These are phyloP conservation scores for Alternaria consortialis DNA, from an alignment of 2,329 filamentous ascomycete genomes.

Conservation along the genomic window DNA sequence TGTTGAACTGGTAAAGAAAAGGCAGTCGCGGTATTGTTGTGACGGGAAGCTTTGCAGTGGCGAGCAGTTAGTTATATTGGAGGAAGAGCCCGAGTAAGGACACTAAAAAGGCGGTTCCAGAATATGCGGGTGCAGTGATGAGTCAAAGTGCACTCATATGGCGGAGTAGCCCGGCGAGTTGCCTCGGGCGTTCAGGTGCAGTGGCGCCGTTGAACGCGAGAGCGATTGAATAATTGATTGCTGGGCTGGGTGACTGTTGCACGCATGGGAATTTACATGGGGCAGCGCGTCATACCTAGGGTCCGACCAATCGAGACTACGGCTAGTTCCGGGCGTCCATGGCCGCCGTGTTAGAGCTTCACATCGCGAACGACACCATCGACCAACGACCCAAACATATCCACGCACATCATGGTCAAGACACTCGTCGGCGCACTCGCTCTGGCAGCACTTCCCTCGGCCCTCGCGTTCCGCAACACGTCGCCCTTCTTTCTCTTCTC, in stretches of 20 bases:
- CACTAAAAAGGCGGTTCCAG: slow-evolving; percentile 16
- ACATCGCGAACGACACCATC: slow-evolving; percentile 20
- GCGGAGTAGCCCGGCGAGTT: slow-evolving; percentile 11
- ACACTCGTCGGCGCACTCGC: slow-evolving; percentile 58
- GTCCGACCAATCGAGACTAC: slow-evolving; percentile 12
- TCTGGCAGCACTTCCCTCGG: slow-evolving; percentile 63
- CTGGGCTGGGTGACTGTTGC: slow-evolving; percentile 6
- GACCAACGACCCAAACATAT: slow-evolving; percentile 17
- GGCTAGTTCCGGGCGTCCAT: slow-evolving; percentile 13
- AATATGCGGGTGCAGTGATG: slow-evolving; percentile 12
- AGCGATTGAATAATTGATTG: background rate
- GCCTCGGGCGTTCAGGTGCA: background rate
- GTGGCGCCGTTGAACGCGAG: slow-evolving; percentile 17
- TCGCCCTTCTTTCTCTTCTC: slow-evolving; percentile 92
- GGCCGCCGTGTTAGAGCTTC: slow-evolving; percentile 26
- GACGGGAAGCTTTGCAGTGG: slow-evolving; percentile 23
- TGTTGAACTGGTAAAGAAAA: slow-evolving; percentile 35
- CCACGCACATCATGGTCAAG: slow-evolving; percentile 52
- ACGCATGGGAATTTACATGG: slow-evolving; percentile 26
- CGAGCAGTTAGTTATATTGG: slow-evolving; percentile 28
- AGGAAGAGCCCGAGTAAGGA: background rate
- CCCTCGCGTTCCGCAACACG: slow-evolving; percentile 81
- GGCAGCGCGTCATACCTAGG: slow-evolving; percentile 39
- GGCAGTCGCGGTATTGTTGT: background rate
- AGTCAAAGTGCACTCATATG: slow-evolving; percentile 21